A percentile compares a stretch with the other conserved stretches of the same genome.
Conservation (phyloP, 345 rosid species). For the Litchi chinensis region DNA sequence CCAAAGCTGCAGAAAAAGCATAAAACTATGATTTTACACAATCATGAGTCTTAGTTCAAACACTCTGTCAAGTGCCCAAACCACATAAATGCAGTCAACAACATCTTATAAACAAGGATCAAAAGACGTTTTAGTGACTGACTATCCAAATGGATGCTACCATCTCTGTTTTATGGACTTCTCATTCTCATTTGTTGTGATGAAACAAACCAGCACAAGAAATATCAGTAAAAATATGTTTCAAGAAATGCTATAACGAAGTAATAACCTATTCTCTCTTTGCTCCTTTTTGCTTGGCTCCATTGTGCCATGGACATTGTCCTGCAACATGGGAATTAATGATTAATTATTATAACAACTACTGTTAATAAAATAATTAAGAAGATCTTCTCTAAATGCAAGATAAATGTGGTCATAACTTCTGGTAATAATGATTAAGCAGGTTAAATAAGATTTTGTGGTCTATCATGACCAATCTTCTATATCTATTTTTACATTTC, state of each 20-base stretch:
- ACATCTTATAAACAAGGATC: not conserved
- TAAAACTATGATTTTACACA: not conserved
- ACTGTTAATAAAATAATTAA: not conserved
- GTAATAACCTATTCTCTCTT: not conserved
- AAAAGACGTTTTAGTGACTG: not conserved
- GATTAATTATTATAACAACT: not conserved
- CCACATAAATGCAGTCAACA: not conserved
- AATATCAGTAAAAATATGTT: not conserved
- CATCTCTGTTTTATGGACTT: not conserved
- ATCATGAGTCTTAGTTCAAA: not conserved
- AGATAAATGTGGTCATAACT: not conserved
- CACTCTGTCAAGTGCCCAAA: not conserved
- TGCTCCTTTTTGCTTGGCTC: not conserved
- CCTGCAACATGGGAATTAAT: slow-evolving; percentile 1
- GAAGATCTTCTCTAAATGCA: not conserved
- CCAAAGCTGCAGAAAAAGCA: not conserved
- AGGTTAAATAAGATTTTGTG: not conserved
- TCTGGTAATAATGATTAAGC: not conserved
- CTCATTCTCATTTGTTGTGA: not conserved
- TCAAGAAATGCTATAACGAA: not conserved
- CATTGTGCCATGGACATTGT: not conserved
- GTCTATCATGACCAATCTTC: not conserved
- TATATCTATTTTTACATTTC: not conserved
- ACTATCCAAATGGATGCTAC: not conserved
- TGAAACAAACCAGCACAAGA: not conserved